phyloP scores from a whole-genome alignment of 2,329 filamentous ascomycete species.

The Emericellopsis cladophorae region DNA sequence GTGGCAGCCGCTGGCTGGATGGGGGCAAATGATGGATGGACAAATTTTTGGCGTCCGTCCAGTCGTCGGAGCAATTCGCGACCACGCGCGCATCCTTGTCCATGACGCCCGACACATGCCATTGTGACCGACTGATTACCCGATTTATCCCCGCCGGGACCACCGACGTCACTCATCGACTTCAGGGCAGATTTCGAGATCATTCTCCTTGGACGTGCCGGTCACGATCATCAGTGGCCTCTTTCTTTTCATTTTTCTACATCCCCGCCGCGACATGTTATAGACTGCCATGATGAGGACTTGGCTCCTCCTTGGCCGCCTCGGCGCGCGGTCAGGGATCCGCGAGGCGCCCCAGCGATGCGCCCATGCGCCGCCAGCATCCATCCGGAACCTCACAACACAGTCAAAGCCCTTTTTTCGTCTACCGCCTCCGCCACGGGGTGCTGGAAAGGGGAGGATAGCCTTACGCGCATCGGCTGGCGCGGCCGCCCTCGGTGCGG shows the following conservation, averaged over 20 bases:
- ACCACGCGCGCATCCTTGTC: not conserved
- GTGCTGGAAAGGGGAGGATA: conserved; percentile 9
- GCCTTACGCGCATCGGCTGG: conserved; percentile 26
- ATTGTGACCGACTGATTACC: conserved; percentile 6
- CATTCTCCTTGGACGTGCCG: too few relatives aligned
- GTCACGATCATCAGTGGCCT: too few relatives aligned
- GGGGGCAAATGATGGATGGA: too few relatives aligned
- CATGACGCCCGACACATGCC: not conserved
- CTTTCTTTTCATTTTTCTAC: too few relatives aligned
- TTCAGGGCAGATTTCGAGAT: too few relatives aligned
- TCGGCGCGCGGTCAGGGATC: conserved; percentile 25
- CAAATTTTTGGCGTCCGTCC: not conserved
- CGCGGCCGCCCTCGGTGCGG: conserved; percentile 35
- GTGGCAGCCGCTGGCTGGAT: too few relatives aligned
- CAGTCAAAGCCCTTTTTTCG: not conserved
- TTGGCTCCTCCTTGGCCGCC: conserved; percentile 27
- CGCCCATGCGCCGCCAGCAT: not conserved
- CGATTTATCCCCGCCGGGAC: conserved; percentile 11
- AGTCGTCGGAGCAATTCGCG: not conserved
- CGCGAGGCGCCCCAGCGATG: conserved; percentile 4
- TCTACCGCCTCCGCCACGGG: conserved; percentile 10
- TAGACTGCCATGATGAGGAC: conserved; percentile 28
- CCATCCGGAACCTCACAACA: not conserved
- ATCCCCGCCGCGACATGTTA: not conserved
- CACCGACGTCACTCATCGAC: conserved; percentile 13